Evolutionary conservation across 2,329 filamentous ascomycete genomes (phyloP).

Genomic region (Corniculantispora saksenae): DNA sequence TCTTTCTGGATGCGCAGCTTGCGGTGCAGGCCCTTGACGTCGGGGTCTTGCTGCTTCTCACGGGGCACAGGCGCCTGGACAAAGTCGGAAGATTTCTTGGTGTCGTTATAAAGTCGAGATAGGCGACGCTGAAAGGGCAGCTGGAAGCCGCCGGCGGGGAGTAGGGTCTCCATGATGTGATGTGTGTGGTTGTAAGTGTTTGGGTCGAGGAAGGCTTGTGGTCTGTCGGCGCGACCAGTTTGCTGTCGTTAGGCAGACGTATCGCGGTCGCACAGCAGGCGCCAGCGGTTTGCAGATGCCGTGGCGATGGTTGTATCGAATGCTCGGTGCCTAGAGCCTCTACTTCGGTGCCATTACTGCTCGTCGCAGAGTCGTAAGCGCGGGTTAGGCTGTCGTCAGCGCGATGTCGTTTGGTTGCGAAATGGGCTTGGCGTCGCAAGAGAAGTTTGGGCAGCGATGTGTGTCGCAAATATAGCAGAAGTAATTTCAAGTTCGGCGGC

Average conservation of each 20-base stretch:
- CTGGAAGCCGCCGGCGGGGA: conserved; percentile 54
- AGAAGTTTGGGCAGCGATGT: background rate
- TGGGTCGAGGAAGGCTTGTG: background rate
- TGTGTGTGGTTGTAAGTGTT: background rate
- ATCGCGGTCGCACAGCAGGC: conserved; percentile 1
- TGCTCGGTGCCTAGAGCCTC: conserved; percentile 10
- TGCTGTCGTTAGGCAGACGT: conserved; percentile 7
- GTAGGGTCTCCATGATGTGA: conserved; percentile 49
- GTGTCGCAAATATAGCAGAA: background rate
- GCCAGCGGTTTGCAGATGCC: background rate
- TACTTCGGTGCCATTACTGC: background rate
- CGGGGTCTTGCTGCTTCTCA: conserved; percentile 58
- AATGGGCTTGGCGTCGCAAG: background rate
- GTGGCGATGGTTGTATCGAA: background rate
- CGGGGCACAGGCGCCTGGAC: conserved; percentile 66
- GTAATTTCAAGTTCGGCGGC: background rate
- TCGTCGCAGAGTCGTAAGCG: background rate
- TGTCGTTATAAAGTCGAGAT: conserved; percentile 77
- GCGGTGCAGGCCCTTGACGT: conserved; percentile 70
- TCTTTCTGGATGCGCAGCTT: conserved; percentile 81
- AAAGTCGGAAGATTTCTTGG: conserved; percentile 75
- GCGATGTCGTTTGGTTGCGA: too few species aligned
- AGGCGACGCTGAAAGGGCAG: conserved; percentile 63
- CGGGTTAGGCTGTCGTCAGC: background rate
- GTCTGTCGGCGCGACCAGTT: background rate